Evolutionary conservation across 2,329 filamentous ascomycete genomes (phyloP).

Genomic region (Fusarium lyarnte): DNA sequence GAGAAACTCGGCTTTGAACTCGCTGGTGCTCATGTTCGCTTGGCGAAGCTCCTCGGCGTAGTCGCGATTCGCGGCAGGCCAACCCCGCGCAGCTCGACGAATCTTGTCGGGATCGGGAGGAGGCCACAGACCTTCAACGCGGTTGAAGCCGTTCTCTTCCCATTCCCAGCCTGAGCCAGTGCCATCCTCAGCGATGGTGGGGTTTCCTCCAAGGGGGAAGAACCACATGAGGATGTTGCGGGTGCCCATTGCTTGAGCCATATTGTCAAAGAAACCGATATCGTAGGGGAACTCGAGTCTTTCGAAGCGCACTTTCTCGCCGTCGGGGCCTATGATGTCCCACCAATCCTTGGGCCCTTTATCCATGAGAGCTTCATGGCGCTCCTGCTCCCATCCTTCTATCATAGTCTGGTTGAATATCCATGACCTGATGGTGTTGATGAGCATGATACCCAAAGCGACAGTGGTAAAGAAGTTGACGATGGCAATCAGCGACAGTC

Average conservation of each 20-base stretch:
- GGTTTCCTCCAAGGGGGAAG: conserved; percentile 69
- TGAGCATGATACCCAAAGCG: conserved; percentile 70
- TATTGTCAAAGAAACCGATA: conserved; percentile 77
- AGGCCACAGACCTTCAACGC: conserved; percentile 68
- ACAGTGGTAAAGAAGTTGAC: conserved; percentile 68
- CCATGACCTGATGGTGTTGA: conserved; percentile 70
- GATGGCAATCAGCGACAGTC: conserved; percentile 69
- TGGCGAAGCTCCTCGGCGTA: conserved; percentile 47
- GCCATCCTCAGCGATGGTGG: conserved; percentile 52
- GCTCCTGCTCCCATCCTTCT: conserved; percentile 78
- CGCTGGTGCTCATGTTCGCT: conserved; percentile 52
- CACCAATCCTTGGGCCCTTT: conserved; percentile 59
- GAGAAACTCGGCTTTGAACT: conserved; percentile 60
- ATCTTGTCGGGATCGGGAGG: conserved; percentile 71
- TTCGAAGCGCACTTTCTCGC: conserved; percentile 60
- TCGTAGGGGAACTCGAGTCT: conserved; percentile 86
- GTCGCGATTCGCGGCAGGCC: conserved; percentile 53
- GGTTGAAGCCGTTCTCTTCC: conserved; percentile 82
- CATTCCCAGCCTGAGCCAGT: conserved; percentile 66
- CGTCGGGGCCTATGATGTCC: conserved; percentile 49
- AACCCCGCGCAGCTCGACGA: conserved; percentile 52
- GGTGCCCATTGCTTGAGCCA: conserved; percentile 80
- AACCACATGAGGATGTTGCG: conserved; percentile 74
- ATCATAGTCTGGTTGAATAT: conserved; percentile 80
- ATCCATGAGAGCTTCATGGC: conserved; percentile 66